phyloP scores from a whole-genome alignment of 164 flowering plant genomes.

The Brasenia schreberi region DNA sequence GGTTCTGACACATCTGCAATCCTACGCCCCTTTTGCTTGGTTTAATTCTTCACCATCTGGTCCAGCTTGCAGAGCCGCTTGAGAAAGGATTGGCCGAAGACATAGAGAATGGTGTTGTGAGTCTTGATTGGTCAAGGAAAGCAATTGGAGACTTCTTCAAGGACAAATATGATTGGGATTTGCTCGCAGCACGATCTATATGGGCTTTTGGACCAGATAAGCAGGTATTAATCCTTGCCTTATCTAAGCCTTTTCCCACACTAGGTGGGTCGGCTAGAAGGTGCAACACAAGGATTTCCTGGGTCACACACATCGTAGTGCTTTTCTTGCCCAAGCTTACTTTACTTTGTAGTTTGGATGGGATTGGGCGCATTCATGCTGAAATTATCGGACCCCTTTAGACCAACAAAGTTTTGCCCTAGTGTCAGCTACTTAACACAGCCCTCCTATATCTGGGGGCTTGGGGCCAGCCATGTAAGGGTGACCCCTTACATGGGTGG shows the following conservation, averaged over 20 bases:
- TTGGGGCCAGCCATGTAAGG: too few species aligned
- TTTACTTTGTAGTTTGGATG: too few species aligned
- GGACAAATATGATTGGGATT: constrained; percentile 92
- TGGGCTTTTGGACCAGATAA: constrained; percentile 99
- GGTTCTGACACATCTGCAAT: neutral
- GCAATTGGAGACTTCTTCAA: constrained; percentile 77
- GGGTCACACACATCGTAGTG: too few species aligned
- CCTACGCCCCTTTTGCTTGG: neutral
- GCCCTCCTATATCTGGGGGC: too few species aligned
- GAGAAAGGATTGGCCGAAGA: constrained; percentile 97
- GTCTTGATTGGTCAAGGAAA: constrained; percentile 85
- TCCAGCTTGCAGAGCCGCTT: constrained; percentile 91
- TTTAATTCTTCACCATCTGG: neutral
- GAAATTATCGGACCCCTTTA: too few species aligned
- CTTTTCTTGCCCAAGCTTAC: too few species aligned
- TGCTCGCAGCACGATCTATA: constrained; percentile 90
- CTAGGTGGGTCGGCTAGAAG: neutral
- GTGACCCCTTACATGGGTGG: too few species aligned
- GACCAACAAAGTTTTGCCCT: too few species aligned
- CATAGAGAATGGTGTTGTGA: constrained; percentile 91
- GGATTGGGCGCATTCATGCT: too few species aligned
- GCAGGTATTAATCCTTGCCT: constrained; percentile 40
- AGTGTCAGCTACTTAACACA: too few species aligned
- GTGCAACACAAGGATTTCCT: too few species aligned
- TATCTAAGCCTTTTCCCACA: neutral